A percentile compares a stretch with the other conserved stretches of the same genome.
Evolutionary conservation across 163 green algal genomes (phyloP).

Genomic region (Coccomyxa subellipsoidea): DNA sequence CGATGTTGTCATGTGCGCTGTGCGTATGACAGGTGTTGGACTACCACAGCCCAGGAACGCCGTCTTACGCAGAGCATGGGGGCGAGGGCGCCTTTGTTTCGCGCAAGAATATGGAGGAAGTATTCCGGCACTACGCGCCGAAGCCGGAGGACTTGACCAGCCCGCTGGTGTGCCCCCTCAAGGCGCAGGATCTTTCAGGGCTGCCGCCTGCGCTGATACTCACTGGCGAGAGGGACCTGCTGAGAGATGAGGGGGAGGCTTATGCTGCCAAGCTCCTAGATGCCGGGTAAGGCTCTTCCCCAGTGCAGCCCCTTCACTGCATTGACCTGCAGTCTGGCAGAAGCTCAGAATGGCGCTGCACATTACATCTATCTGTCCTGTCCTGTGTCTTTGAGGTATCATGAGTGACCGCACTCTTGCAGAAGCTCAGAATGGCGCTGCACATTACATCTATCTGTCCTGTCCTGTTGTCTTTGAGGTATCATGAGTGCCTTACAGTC

Average conservation of each 20-base stretch:
- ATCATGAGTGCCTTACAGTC: background rate
- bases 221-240: background rate
- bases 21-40: background rate
- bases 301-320: too few relatives aligned
- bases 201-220: constrained; percentile 4
- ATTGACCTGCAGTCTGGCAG: too few relatives aligned
- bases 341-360: too few relatives aligned
- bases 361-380: too few relatives aligned
- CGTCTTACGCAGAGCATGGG: background rate
- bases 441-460: too few relatives aligned
- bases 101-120: background rate
- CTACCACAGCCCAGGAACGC: background rate
- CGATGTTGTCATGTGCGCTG: too few relatives aligned
- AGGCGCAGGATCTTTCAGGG: background rate
- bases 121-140: background rate
- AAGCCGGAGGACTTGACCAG: background rate
- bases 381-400: too few relatives aligned
- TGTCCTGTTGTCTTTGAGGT: too few relatives aligned
- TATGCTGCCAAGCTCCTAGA: background rate
- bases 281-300: background rate
- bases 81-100: background rate
- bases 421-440: too few relatives aligned
- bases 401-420: too few relatives aligned
- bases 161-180: background rate
- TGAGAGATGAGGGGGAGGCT: background rate